phyloP scores from a whole-genome alignment of 73 alveolate species.

The Paramecium biaurelia region DNA sequence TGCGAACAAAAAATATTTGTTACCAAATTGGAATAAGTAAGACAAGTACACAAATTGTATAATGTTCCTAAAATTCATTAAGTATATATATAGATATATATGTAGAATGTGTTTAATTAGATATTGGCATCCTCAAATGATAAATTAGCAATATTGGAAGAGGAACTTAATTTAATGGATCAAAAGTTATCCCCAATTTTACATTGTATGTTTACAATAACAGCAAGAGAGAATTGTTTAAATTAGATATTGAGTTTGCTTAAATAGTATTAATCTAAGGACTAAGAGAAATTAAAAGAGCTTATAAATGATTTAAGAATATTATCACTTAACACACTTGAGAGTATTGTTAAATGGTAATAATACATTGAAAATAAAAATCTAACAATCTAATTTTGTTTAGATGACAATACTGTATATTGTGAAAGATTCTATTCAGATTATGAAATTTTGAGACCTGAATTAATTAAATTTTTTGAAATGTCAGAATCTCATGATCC shows the following conservation, averaged over 20 bases:
- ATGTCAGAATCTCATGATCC: not conserved
- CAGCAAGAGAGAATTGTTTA: slow-evolving; percentile 28
- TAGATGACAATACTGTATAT: not conserved
- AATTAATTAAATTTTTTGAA: not conserved
- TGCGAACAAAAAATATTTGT: not conserved
- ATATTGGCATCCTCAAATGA: not conserved
- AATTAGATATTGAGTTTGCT: not conserved
- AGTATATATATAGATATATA: not conserved
- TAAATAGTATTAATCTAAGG: not conserved
- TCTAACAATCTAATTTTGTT: not conserved
- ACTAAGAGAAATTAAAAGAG: not conserved
- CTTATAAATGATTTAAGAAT: not conserved
- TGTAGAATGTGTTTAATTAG: not conserved
- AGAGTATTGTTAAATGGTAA: slow-evolving; percentile 8
- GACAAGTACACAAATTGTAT: not conserved
- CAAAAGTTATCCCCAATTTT: not conserved
- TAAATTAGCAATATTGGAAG: not conserved
- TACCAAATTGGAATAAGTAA: not conserved
- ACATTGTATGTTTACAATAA: slow-evolving; percentile 1
- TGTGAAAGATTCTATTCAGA: not conserved
- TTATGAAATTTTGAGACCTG: not conserved
- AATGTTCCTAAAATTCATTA: not conserved
- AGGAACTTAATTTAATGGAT: slow-evolving; percentile 12
- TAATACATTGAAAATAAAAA: not conserved
- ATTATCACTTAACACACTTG: not conserved